Evolutionary conservation across 2,329 filamentous ascomycete species (phyloP), one percentile per base, ranked within the genome.

Genomic region (Coleophoma crateriformis): DNA sequence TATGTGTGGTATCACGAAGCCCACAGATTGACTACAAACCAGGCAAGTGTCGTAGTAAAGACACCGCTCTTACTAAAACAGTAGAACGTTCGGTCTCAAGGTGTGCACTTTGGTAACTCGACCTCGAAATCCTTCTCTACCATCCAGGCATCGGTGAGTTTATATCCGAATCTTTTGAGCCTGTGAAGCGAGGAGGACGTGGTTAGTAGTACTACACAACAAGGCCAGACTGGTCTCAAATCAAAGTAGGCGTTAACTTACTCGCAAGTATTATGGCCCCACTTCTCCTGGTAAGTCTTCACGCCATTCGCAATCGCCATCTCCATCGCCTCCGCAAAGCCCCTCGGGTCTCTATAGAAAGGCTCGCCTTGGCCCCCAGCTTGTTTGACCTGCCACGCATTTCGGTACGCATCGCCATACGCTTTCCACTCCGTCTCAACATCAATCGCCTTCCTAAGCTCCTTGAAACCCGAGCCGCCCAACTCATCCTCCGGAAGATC

Each of bases 361-460:
- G 74, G 74, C 61, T 79, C 76, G 15, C 72, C 75, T 27, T 67
- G 49, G 3, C 75, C 76, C 40, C 75, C 76, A 14, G 63, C 67
- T 61, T 79, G 76, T 33, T 68, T 69, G 3, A 58, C 59, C 57
- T 78, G 75, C 76, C 76, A 79, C 19, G 68, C 72, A 59, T 78
- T 78, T 35, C 75, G 67, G 11, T 49, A 45, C 14, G 34, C 39
- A 17, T 48, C 46, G 22, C 47, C 47, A 32, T 49, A 33, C n/a
- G 44, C 27, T 20, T 46, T 49, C 34, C 40, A 45, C 37, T 51
- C 47, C 17, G 50, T 48, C 13, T 47, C 38, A 35, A 49, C 46
- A 33, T 50, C 43, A 15, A 56, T 51, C 5, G 50, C 35, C 12
- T 48, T 46, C n/a, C 45, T 49, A 7, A 53, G 40, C 15, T 52